Base-by-base conservation (phyloP, 2,329 filamentous ascomycete species). In the Gremmenia infestans region DNA sequence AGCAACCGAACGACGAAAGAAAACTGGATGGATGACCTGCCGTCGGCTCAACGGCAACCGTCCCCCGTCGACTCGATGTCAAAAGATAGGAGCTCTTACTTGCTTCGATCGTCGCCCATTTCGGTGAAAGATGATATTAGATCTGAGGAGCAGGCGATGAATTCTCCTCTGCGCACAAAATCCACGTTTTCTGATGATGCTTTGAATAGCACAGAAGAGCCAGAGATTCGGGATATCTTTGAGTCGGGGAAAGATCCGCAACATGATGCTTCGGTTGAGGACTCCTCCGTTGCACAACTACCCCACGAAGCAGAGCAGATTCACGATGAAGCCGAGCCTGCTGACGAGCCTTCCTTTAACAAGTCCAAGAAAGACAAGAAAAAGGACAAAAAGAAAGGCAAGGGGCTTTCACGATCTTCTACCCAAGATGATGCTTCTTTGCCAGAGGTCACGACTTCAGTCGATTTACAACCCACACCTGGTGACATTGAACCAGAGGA, bases 81-180 rank as follows among this genome's bases (percentile, higher is more conserved):
- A 6, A 76, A 75, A 61, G 71, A 75, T 57, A 68, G 72, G 60
- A 78, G 72, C 63, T 75, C 73, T 12, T 74, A 75, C 60, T 61
- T 77, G 15, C 70, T 74, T 32, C 66, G 72, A 50, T 72, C 73
- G 14, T 72, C 72, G 23, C 72, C 76, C 9, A 53, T 61, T 32
- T 59, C 63, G 35, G 60, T 48, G 22, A 57, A 60, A 6, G 50
- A 46, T 40, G 64, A 64, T 22, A 37, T 51, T 6, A 49, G 61
- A 5, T 25, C 48, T 28, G 25, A 37, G 25, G 51, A 55, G 6
- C 35, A 19, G 3, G 32, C 47, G 48, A 11, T 39, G 14, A 53
- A 59, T n/a, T 64, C 60, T 15, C 60, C 62, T 19, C 57, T 25
- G 48, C 37, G 52, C 35, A 43, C 40, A 25, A 58, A 57, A 32